These are phyloP conservation scores for Termitomyces sp. DNA, from an alignment of 768 basidiomycete genomes.

Conservation along the genomic window DNA sequence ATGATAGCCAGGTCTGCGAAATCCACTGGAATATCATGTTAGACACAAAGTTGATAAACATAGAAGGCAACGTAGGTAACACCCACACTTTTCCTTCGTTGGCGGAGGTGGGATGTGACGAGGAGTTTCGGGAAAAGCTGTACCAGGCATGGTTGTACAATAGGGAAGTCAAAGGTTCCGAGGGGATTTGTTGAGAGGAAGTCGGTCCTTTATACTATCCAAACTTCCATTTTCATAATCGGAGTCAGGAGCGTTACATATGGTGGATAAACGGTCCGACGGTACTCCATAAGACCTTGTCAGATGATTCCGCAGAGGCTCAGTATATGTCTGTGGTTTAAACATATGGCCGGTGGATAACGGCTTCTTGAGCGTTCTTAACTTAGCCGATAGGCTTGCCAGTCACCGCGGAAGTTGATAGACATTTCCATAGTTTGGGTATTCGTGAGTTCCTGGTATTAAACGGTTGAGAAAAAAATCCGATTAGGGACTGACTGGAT, in stretches of 20 bases:
- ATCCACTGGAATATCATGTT: slow-evolving; percentile 19
- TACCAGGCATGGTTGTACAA: slow-evolving; percentile 23
- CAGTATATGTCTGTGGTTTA: neutral
- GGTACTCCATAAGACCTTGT: neutral
- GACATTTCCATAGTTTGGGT: neutral
- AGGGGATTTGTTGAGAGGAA: too few relatives aligned
- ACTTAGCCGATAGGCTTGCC: too few relatives aligned
- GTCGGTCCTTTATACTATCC: neutral
- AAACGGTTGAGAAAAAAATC: too few relatives aligned
- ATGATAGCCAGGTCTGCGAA: slow-evolving; percentile 49
- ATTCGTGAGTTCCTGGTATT: neutral
- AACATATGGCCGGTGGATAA: too few relatives aligned
- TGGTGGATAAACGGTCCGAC: neutral
- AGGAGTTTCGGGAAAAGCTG: slow-evolving; percentile 29
- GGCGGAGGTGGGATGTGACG: slow-evolving; percentile 25
- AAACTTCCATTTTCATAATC: neutral
- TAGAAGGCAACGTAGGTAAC: neutral
- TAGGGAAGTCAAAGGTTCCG: neutral
- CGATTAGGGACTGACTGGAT: too few relatives aligned
- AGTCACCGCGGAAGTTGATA: neutral
- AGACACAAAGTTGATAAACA: neutral
- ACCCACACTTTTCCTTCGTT: slow-evolving; percentile 12
- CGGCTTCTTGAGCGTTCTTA: neutral
- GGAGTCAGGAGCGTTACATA: neutral
- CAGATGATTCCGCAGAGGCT: neutral